Evolutionary conservation across 768 basidiomycete genomes (phyloP).

Genomic region (Lactarius sp.): DNA sequence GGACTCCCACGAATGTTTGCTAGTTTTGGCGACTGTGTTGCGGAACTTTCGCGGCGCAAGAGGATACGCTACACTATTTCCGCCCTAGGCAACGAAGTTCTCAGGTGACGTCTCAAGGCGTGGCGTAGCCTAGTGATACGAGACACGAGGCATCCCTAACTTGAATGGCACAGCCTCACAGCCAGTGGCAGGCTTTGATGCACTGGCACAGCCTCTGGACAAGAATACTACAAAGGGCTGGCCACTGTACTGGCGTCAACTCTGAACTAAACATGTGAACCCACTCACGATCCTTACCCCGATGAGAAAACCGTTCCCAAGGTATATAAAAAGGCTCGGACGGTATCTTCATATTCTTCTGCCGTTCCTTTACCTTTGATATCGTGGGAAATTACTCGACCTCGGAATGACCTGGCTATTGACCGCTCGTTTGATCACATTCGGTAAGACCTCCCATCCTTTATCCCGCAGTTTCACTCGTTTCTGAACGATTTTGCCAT

Average conservation of each 20-base stretch:
- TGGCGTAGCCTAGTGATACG: too few relatives aligned
- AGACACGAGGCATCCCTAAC: too few relatives aligned
- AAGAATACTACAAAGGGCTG: background rate
- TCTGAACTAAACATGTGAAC: background rate
- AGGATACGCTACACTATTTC: background rate
- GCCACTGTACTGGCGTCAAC: background rate
- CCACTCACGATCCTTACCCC: background rate
- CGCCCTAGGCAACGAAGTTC: background rate
- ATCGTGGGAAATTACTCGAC: background rate
- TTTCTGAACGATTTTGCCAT: background rate
- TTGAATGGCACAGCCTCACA: too few relatives aligned
- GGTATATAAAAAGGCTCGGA: background rate
- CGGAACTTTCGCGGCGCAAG: background rate
- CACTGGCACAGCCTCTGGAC: background rate
- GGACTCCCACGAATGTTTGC: background rate
- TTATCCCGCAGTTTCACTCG: too few relatives aligned
- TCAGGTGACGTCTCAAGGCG: too few relatives aligned
- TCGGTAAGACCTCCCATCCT: conserved; percentile 2
- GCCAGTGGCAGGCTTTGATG: background rate
- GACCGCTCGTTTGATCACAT: background rate
- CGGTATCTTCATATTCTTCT: background rate
- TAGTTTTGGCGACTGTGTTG: background rate
- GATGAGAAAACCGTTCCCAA: background rate
- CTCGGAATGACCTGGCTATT: conserved; percentile 4
- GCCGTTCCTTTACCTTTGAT: background rate